Conservation (phyloP, 2,329 filamentous ascomycete genomes). For the Chrysosphaeria jannelii region DNA sequence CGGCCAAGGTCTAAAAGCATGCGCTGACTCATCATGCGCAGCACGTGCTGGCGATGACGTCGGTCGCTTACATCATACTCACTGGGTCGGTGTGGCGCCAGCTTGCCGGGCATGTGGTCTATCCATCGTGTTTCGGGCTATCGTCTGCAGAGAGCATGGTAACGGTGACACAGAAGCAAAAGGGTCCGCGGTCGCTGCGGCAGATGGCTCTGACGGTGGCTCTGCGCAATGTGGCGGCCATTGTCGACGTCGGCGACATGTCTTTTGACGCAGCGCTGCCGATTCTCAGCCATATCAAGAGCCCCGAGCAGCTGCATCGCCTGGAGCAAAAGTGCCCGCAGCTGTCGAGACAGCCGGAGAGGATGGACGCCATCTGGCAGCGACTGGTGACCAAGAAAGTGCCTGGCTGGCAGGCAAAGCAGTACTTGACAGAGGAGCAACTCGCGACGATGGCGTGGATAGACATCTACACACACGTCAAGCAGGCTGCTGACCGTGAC, state of each 20-base stretch:
- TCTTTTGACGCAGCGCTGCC: conserved; percentile 33
- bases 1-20: too few species aligned
- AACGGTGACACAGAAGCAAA: conserved; percentile 1
- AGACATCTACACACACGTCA: conserved; percentile 31
- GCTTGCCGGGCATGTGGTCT: too few species aligned
- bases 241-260: conserved; percentile 42
- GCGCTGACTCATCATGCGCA: too few species aligned
- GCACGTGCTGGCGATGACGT: too few species aligned
- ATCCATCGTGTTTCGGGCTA: too few species aligned
- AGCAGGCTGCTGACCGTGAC: conserved; percentile 29
- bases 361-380: conserved; percentile 46
- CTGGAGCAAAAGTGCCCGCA: conserved; percentile 55
- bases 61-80: too few species aligned
- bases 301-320: conserved; percentile 39
- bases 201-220: conserved; percentile 19
- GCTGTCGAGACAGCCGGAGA: conserved; percentile 31
- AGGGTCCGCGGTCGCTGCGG: conserved; percentile 13
- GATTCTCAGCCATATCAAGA: conserved; percentile 41
- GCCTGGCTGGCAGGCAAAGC: conserved; percentile 22
- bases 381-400: conserved; percentile 55
- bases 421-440: conserved; percentile 24
- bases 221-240: conserved; percentile 20
- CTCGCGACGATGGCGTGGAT: conserved; percentile 28
- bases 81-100: too few species aligned
- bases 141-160: not conserved